Evolutionary conservation across 2,329 filamentous ascomycete genomes (phyloP).

Genomic region (Diaporthe vaccinii): DNA sequence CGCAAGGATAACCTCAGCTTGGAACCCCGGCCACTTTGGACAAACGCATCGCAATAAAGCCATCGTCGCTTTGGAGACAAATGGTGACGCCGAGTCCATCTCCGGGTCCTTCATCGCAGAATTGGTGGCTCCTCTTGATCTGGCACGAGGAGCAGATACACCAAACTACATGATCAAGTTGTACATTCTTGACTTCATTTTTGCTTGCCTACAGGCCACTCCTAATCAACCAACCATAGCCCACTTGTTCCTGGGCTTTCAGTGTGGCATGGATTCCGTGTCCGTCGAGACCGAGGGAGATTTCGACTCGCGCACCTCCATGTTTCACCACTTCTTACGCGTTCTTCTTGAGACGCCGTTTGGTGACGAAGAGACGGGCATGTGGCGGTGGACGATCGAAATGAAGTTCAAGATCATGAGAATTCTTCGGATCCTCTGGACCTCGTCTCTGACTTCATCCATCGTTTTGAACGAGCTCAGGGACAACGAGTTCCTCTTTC

Average conservation of each 20-base stretch:
- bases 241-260: conserved; percentile 90
- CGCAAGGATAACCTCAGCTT: conserved; percentile 80
- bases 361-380: conserved; percentile 67
- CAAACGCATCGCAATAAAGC: conserved; percentile 82
- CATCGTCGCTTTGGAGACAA: conserved; percentile 87
- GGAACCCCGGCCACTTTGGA: conserved; percentile 71
- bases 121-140: conserved; percentile 77
- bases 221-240: conserved; percentile 87
- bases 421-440: conserved; percentile 86
- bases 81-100: conserved; percentile 85
- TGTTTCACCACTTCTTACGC: conserved; percentile 86
- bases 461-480: conserved; percentile 85
- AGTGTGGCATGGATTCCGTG: conserved; percentile 78
- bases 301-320: conserved; percentile 78
- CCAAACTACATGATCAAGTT: conserved; percentile 86
- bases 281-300: conserved; percentile 76
- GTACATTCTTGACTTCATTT: conserved; percentile 87
- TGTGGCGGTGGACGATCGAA: conserved; percentile 77
- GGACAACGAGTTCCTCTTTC: conserved; percentile 83
- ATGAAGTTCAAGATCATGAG: conserved; percentile 78
- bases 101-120: conserved; percentile 79
- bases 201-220: conserved; percentile 81
- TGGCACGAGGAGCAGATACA: conserved; percentile 77
- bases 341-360: conserved; percentile 79
- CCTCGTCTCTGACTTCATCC: conserved; percentile 80